Conservation (phyloP, 495 filamentous ascomycete genomes). For the Penicillium paxilli region DNA sequence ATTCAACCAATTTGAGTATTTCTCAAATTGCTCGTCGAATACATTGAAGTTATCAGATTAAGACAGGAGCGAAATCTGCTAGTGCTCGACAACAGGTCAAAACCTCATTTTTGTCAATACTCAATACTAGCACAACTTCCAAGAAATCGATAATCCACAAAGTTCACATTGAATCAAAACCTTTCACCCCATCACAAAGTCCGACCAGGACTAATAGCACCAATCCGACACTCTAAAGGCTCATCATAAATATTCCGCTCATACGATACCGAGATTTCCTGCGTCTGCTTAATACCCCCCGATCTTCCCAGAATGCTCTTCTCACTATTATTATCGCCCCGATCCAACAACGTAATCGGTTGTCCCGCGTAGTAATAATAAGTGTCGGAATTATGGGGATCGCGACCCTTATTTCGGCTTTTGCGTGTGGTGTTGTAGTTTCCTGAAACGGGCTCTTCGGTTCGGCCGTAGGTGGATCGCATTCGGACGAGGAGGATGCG, state of each 20-base stretch:
- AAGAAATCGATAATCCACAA: too few species aligned
- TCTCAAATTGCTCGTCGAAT: too few species aligned
- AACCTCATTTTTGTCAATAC: too few species aligned
- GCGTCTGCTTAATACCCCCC: conserved; percentile 5
- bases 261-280: conserved; percentile 5
- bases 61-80: too few species aligned
- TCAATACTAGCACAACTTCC: too few species aligned
- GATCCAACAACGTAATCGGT: not conserved
- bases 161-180: too few species aligned
- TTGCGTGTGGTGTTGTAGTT: not conserved
- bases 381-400: not conserved
- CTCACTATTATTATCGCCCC: conserved; percentile 1
- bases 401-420: not conserved
- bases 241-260: conserved; percentile 1
- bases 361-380: conserved; percentile 4
- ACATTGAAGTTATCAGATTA: too few species aligned
- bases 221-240: not conserved
- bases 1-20: too few species aligned
- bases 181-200: not conserved
- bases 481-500: conserved; percentile 15
- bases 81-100: too few species aligned
- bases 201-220: not conserved
- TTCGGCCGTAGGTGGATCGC: conserved; percentile 11
- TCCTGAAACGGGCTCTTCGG: not conserved
- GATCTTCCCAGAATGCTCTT: not conserved